Conservation (phyloP, 2,329 filamentous ascomycete species). For the Cladosporium sphaerospermum region DNA sequence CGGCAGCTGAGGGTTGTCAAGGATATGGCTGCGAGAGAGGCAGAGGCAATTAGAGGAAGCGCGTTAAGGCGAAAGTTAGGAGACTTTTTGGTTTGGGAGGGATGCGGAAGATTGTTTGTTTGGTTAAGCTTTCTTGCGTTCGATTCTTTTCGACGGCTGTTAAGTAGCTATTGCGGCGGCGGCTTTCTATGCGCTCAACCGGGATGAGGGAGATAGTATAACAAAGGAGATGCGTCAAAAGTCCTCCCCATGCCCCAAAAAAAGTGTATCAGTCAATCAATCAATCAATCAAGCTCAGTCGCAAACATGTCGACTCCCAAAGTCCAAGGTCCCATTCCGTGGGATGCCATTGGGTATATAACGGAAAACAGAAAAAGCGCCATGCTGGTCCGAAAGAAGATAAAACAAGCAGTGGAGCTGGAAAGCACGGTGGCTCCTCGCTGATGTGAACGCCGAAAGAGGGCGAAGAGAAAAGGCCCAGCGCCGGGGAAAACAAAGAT, state of each 20-base stretch:
- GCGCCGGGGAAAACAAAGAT: constrained; percentile 3
- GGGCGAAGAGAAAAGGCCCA: background rate
- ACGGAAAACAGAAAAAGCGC: background rate
- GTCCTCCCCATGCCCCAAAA: background rate
- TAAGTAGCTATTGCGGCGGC: no score
- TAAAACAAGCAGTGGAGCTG: constrained; percentile 1
- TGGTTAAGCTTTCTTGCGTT: background rate
- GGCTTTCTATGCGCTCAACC: no score
- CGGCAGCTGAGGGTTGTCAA: no score
- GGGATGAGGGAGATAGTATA: background rate
- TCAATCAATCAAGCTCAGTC: constrained; percentile 1
- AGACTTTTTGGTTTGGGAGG: no score
- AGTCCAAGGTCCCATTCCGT: background rate
- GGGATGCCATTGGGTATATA: background rate
- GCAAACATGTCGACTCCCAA: background rate
- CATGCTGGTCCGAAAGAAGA: background rate
- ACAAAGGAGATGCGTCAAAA: constrained; percentile 9
- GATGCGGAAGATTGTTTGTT: no score
- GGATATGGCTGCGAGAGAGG: no score
- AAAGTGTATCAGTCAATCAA: constrained; percentile 8
- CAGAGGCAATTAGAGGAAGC: no score
- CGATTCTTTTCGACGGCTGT: background rate
- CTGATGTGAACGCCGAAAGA: background rate
- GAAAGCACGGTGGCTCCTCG: background rate
- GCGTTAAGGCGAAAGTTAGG: no score